A percentile compares a stretch with the other conserved stretches of the same genome.
These are phyloP conservation scores for Thalassia testudinum DNA, from an alignment of 116 monocot species.

Conservation along the genomic window DNA sequence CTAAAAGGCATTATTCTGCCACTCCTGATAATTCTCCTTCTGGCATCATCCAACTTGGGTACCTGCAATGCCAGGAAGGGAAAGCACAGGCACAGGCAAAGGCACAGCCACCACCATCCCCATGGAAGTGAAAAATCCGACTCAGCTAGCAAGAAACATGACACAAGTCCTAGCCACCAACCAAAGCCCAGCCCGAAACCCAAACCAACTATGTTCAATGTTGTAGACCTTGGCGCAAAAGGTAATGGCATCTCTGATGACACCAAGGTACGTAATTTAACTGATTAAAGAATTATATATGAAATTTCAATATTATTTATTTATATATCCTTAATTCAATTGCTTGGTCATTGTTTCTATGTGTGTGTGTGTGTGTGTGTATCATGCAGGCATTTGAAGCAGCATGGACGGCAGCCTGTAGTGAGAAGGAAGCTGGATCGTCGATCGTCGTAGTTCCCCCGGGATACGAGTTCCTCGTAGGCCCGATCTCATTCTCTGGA, in stretches of 20 bases:
- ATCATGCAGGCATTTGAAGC: conserved; percentile 30
- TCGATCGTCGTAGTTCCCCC: conserved; percentile 23
- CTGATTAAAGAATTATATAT: too few relatives aligned
- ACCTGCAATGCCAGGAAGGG: conserved; percentile 14
- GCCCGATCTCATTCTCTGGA: conserved; percentile 37
- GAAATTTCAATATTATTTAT: too few relatives aligned
- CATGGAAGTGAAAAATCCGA: too few relatives aligned
- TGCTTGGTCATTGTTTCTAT: too few relatives aligned
- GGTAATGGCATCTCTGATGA: conserved; percentile 32
- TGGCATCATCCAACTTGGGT: conserved; percentile 7
- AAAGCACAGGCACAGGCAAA: conserved; percentile 2
- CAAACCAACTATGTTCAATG: conserved; percentile 10
- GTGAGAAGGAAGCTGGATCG: conserved; percentile 8
- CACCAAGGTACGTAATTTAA: conserved; percentile 41
- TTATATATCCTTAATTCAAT: too few relatives aligned
- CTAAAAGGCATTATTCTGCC: conserved; percentile 6
- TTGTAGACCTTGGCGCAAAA: neutral
- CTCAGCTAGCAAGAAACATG: neutral
- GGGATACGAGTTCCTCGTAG: conserved; percentile 19
- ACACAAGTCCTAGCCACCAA: neutral
- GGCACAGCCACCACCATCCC: neutral
- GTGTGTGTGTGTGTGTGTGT: too few relatives aligned
- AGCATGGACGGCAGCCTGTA: conserved; percentile 48
- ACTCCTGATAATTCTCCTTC: conserved; percentile 11
- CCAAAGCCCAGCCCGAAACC: neutral